These are phyloP conservation scores for Rhizophora mangle DNA, from an alignment of 345 rosid species.

Conservation along the genomic window DNA sequence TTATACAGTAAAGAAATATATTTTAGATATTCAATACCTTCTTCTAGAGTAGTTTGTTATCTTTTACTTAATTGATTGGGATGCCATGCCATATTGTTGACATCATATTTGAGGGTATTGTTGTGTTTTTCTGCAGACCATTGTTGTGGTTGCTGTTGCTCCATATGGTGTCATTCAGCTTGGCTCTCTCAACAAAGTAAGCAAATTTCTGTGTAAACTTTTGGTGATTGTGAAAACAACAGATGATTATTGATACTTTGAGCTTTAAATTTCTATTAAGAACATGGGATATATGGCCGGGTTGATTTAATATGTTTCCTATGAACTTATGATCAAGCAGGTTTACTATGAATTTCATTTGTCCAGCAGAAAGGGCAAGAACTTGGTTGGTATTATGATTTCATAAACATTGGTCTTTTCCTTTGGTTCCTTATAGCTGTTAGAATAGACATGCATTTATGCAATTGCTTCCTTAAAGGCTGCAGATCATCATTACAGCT, in stretches of 20 bases:
- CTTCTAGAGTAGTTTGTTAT: background rate
- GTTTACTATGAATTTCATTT: too few relatives aligned
- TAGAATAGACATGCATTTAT: too few relatives aligned
- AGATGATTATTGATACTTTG: background rate
- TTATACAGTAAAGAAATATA: background rate
- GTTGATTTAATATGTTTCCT: too few relatives aligned
- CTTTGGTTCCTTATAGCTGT: too few relatives aligned
- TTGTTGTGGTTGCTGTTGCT: constrained; percentile 66
- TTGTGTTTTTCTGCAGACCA: constrained; percentile 50
- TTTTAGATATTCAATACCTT: background rate
- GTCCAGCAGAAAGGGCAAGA: too few relatives aligned
- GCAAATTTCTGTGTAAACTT: constrained; percentile 23
- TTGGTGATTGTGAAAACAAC: constrained; percentile 9
- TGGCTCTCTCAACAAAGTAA: constrained; percentile 74
- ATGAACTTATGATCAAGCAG: too few relatives aligned
- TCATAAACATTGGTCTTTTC: too few relatives aligned
- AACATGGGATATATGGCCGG: background rate
- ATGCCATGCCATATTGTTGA: background rate
- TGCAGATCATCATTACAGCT: background rate
- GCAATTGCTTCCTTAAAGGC: background rate
- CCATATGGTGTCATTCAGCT: constrained; percentile 88
- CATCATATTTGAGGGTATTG: background rate
- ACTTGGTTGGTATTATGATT: background rate
- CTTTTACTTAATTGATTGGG: constrained; percentile 5
- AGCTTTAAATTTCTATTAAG: constrained; percentile 3